phyloP scores from a whole-genome alignment of 495 filamentous ascomycete species.

The Hyaloscypha hepaticicola region DNA sequence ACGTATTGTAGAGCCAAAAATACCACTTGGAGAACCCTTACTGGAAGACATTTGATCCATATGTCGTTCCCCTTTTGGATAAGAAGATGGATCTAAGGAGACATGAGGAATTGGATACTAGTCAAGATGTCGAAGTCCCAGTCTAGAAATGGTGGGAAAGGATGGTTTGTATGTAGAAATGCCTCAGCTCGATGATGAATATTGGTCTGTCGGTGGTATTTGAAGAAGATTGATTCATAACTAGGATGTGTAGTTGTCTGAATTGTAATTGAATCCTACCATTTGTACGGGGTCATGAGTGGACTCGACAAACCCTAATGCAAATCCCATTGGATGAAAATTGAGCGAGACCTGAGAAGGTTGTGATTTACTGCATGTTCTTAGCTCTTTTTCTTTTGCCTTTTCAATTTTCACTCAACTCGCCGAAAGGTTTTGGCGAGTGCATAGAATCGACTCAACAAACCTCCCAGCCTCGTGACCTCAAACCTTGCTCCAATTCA shows the following conservation, averaged over 20 bases:
- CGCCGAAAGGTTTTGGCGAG: too few species aligned
- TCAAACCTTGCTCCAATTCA: too few species aligned
- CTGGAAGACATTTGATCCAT: constrained; percentile 67
- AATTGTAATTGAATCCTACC: too few species aligned
- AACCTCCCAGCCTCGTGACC: too few species aligned
- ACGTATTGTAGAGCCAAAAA: constrained; percentile 45
- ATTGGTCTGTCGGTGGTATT: background rate
- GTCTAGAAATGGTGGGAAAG: constrained; percentile 10
- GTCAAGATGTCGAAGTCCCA: constrained; percentile 40
- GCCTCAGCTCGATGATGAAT: background rate
- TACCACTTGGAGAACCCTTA: constrained; percentile 67
- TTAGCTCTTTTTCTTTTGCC: too few species aligned
- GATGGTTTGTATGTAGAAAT: background rate
- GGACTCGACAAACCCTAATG: too few species aligned
- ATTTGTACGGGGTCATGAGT: too few species aligned
- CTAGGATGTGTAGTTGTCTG: background rate
- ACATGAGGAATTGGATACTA: constrained; percentile 57
- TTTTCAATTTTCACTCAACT: too few species aligned
- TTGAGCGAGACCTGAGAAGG: too few species aligned
- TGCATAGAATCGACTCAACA: too few species aligned
- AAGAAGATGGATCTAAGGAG: constrained; percentile 63
- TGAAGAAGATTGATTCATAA: background rate
- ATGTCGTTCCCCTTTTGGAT: constrained; percentile 62
- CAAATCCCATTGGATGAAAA: too few species aligned
- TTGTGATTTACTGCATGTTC: too few species aligned